Evolutionary conservation across 305 asterid genomes (phyloP).

Genomic region (Fraxinus paxiana): DNA sequence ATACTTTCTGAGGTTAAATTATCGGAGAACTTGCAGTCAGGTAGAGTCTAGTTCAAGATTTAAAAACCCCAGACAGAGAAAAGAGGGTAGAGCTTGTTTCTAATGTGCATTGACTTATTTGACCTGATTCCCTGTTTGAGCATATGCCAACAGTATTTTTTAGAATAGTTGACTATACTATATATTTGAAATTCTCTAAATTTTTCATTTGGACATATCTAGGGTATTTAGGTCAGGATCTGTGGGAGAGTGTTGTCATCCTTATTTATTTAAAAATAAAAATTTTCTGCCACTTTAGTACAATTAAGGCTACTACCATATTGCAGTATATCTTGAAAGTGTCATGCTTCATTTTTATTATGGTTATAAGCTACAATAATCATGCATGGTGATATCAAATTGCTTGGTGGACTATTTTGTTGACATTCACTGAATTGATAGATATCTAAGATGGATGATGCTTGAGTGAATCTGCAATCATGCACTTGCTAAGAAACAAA

Average conservation of each 20-base stretch:
- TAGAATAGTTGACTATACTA: not conserved
- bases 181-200: not conserved
- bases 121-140: not conserved
- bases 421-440: not conserved
- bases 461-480: not conserved
- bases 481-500: not conserved
- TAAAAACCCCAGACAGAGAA: not conserved
- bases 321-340: not conserved
- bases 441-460: not conserved
- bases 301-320: not conserved
- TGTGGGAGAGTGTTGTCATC: not conserved
- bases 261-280: not conserved
- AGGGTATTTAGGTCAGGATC: not conserved
- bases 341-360: not conserved
- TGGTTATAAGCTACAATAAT: not conserved
- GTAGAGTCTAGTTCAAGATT: not conserved
- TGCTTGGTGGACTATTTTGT: not conserved
- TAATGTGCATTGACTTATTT: not conserved
- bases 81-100: constrained; percentile 3
- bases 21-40: not conserved
- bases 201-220: not conserved
- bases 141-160: not conserved
- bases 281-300: not conserved
- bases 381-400: not conserved
- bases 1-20: not conserved